Percentiles rank a stretch among this genome's conserved stretches.
These are phyloP conservation scores for Tetragonia tetragonoides DNA, from an alignment of 148 eudicot genomes.

Conservation along the genomic window DNA sequence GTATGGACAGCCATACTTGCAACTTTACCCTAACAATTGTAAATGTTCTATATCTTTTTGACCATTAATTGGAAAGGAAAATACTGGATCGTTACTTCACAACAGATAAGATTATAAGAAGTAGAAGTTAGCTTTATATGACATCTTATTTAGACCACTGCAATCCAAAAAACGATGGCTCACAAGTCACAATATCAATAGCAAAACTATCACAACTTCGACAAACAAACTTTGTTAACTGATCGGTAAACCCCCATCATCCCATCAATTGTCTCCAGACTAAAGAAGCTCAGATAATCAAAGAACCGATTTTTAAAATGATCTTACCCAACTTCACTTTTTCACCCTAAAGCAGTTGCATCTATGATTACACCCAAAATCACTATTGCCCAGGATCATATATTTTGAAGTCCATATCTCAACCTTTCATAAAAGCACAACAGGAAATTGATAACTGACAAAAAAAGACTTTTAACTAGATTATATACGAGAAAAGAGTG, in stretches of 20 bases:
- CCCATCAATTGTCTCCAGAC: not conserved
- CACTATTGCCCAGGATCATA: not conserved
- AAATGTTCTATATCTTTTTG: not conserved
- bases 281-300: not conserved
- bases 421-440: not conserved
- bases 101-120: not conserved
- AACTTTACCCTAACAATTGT: no score
- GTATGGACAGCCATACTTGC: not conserved
- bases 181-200: not conserved
- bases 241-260: not conserved
- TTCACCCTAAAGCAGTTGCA: slow-evolving; percentile 7
- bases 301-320: not conserved
- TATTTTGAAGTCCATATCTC: not conserved
- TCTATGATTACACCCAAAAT: not conserved
- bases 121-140: not conserved
- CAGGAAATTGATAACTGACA: slow-evolving; percentile 4
- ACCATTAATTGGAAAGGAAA: not conserved
- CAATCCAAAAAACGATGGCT: not conserved
- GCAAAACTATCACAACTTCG: no score
- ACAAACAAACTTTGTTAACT: not conserved
- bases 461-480: not conserved
- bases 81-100: not conserved
- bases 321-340: not conserved
- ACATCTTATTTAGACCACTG: not conserved
- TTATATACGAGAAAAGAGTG: not conserved